phyloP scores from a whole-genome alignment of 169 alveolate species.

The Eimeria necatrix region DNA sequence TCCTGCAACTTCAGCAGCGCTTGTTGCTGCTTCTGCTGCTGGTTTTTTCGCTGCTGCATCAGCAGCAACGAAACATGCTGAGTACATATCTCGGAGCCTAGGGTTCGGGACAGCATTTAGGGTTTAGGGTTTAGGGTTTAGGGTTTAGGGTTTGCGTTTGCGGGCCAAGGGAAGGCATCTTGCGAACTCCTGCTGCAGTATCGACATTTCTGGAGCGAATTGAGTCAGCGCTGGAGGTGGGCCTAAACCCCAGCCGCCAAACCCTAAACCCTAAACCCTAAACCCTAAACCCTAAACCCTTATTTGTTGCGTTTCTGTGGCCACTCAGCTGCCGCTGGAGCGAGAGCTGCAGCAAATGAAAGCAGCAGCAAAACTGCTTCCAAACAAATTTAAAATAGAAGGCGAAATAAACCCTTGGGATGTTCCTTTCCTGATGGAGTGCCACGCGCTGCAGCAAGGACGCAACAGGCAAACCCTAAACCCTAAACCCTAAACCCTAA shows the following conservation, averaged over 20 bases:
- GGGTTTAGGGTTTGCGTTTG: not conserved
- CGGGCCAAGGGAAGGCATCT: slow-evolving; percentile 6
- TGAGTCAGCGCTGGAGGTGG: not conserved
- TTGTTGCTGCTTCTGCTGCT: too few relatives aligned
- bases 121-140: too few relatives aligned
- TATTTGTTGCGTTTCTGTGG: not conserved
- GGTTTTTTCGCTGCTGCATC: too few relatives aligned
- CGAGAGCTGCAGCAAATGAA: not conserved
- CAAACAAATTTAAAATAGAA: not conserved
- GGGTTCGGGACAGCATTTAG: too few relatives aligned
- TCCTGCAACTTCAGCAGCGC: too few relatives aligned
- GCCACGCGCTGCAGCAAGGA: not conserved
- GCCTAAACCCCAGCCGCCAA: not conserved
- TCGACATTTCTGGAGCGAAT: not conserved
- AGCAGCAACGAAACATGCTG: too few relatives aligned
- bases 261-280: not conserved
- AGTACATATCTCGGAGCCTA: too few relatives aligned
- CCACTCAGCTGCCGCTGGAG: not conserved
- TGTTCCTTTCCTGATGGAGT: slow-evolving; percentile 11
- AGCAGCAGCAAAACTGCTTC: not conserved
- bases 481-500: slow-evolving; percentile 15
- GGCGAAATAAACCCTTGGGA: slow-evolving; percentile 45
- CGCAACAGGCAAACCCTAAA: not conserved
- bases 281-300: too few relatives aligned
- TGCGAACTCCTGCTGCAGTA: slow-evolving; percentile 7